Evolutionary conservation across 257 asterid genomes (phyloP), one percentile per base, ranked within the genome.

Genomic region (Ocimum tenuiflorum): DNA sequence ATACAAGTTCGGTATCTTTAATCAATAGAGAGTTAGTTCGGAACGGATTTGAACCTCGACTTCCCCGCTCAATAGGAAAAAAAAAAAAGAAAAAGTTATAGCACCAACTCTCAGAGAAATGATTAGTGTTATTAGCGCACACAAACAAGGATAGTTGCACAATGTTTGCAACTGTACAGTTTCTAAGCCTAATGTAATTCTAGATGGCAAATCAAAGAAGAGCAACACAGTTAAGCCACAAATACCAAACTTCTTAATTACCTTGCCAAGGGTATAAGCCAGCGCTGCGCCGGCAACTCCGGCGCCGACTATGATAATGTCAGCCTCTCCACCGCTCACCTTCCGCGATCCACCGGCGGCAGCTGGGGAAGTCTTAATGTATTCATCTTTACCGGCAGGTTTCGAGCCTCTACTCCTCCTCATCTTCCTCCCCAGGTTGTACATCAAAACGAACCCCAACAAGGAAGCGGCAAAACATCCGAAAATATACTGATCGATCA

Each of bases 241-340:
- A 33, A 9, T 8, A 60, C 23, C 10, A 63, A 22, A 18, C 65
- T 12, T 47, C 23, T 36, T 27, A 27, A 17, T 20, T 67, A 87
- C 96, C 96, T 88, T 85, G 60, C 83, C 94, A 7, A 88, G 85
- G 8, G 96, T 83, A 48, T 74, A 73, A 14, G 94, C 96, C n/a
- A 85, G 74, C 29, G 94, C 91, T 2, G 94, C 81, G 12, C 94
- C 96, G 0, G 91, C 91, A 48, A 88, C 88, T 1, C 96, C 94
- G 29, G 94, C 95, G 42, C 95, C 95, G 46, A 85, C 92, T 14
- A 87, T 73, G 67, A 87, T 77, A 70, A 87, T 35, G 63, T 88
- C 91, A 1, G 84, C 73, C 6, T 73, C 80, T 8, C 63, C 80
- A 2, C 66, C 77, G 38, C 17, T 56, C 38, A 53, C 71, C 68